Evolutionary conservation across 306 rosid species (phyloP).

Genomic region (Fragaria nilgerrensis): DNA sequence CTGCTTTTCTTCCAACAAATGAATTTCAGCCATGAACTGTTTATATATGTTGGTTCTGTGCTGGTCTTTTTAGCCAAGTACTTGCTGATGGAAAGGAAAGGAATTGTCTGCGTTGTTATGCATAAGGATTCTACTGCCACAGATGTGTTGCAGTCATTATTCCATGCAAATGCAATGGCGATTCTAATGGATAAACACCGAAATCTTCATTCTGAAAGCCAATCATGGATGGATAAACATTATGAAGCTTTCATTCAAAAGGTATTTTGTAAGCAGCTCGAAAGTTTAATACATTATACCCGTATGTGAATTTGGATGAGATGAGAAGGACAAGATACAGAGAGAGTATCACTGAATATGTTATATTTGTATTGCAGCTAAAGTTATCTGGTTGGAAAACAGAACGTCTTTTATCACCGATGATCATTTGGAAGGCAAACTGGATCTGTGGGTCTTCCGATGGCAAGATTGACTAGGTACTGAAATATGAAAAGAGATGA

Average conservation of each 20-base stretch:
- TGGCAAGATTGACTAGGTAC: conserved; percentile 59
- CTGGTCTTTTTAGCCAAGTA: conserved; percentile 60
- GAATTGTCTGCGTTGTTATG: conserved; percentile 47
- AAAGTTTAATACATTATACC: neutral
- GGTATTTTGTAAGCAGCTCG: conserved; percentile 39
- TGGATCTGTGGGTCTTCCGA: conserved; percentile 57
- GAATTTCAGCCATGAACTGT: conserved; percentile 18
- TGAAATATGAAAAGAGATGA: conserved; percentile 1
- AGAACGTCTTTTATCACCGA: conserved; percentile 73
- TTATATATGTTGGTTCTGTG: conserved; percentile 14
- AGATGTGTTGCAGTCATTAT: conserved; percentile 62
- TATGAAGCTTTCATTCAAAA: conserved; percentile 57
- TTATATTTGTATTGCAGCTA: conserved; percentile 46
- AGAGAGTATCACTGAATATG: neutral
- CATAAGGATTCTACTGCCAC: conserved; percentile 79
- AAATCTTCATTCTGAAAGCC: conserved; percentile 63
- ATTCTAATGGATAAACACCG: conserved; percentile 37
- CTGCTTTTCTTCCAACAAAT: conserved; percentile 1
- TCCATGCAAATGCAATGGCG: conserved; percentile 71
- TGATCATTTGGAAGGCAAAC: conserved; percentile 77
- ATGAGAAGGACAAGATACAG: neutral
- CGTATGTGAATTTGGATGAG: neutral
- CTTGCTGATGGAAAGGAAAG: conserved; percentile 76
- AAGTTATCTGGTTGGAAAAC: conserved; percentile 83
- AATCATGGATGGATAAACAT: conserved; percentile 73